Conservation (phyloP, 495 filamentous ascomycete genomes). For the Talaromyces liani region DNA sequence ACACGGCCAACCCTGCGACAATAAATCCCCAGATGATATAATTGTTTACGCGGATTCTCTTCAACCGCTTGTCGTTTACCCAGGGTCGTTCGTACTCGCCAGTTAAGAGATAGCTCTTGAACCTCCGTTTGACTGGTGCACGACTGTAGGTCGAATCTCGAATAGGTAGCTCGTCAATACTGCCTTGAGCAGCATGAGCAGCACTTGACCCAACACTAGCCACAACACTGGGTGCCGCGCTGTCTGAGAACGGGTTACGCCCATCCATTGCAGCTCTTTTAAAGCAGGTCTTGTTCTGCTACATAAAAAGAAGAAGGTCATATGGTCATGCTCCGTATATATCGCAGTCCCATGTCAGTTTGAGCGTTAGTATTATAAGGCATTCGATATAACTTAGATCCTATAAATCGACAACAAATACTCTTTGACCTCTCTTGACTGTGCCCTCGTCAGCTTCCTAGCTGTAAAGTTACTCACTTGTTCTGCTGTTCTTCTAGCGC, state of each 20-base stretch:
- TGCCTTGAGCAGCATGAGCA: constrained; percentile 1
- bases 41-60: constrained; percentile 21
- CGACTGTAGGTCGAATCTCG: constrained; percentile 5
- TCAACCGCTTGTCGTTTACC: constrained; percentile 19
- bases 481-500: neutral
- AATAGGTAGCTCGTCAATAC: neutral
- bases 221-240: neutral
- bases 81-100: constrained; percentile 33
- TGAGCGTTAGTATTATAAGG: neutral
- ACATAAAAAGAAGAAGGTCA: neutral
- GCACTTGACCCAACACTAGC: neutral
- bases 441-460: neutral
- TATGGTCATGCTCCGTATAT: neutral
- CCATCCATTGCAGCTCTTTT: neutral
- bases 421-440: neutral
- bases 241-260: constrained; percentile 9
- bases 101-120: constrained; percentile 25
- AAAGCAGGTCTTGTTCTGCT: neutral
- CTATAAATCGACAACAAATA: neutral
- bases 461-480: neutral
- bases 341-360: neutral
- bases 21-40: constrained; percentile 28
- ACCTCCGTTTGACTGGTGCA: constrained; percentile 11
- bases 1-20: constrained; percentile 18
- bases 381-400: neutral